Conservation (phyloP, 257 asterid species). For the Osmanthus fragrans region DNA sequence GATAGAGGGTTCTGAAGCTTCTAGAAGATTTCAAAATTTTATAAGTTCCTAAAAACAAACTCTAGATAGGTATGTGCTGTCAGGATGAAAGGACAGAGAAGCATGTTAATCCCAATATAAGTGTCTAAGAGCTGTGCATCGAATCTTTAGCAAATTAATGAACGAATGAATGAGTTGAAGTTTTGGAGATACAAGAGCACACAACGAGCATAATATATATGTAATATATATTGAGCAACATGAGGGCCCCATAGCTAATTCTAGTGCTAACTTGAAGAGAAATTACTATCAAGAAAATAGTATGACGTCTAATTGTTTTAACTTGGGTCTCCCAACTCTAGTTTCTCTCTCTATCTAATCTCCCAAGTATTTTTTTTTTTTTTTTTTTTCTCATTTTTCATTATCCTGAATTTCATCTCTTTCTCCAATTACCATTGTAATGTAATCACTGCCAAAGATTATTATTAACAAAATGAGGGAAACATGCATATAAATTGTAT, state of each 20-base stretch:
- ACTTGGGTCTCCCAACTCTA: background rate
- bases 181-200: background rate
- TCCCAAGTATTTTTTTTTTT: too few relatives aligned
- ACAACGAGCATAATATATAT: too few relatives aligned
- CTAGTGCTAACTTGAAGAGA: background rate
- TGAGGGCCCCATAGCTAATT: background rate
- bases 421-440: background rate
- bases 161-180: background rate
- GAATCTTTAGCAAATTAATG: background rate
- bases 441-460: background rate
- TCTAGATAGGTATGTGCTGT: too few relatives aligned
- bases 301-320: background rate
- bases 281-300: background rate
- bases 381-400: background rate
- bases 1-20: background rate
- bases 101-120: background rate
- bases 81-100: background rate
- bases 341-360: background rate
- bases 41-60: background rate
- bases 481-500: background rate
- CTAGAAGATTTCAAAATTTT: background rate
- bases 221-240: background rate
- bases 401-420: background rate
- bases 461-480: background rate
- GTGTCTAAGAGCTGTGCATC: background rate